Evolutionary conservation across 495 filamentous ascomycete species (phyloP).

Genomic region (Aspergillus campestris): DNA sequence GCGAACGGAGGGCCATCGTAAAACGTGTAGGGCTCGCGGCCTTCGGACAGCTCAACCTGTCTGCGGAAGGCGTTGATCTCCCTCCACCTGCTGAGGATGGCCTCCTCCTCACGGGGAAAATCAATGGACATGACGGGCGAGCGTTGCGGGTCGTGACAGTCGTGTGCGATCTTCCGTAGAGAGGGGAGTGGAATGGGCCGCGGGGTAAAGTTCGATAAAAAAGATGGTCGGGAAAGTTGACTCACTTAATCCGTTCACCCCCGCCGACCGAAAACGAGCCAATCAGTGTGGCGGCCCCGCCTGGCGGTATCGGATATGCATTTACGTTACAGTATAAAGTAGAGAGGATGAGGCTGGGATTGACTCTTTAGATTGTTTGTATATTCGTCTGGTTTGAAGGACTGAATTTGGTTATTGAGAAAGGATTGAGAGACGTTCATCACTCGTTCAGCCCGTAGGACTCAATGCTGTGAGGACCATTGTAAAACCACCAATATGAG

Average conservation of each 20-base stretch:
- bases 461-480: too few relatives aligned
- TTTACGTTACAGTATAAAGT: too few relatives aligned
- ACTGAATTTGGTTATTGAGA: too few relatives aligned
- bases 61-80: conserved; percentile 82
- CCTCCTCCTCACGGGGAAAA: conserved; percentile 86
- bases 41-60: conserved; percentile 66
- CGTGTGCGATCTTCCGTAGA: conserved; percentile 8
- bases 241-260: conserved; percentile 12
- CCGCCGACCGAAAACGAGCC: too few relatives aligned
- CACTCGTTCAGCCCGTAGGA: too few relatives aligned
- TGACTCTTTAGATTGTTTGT: too few relatives aligned
- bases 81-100: conserved; percentile 70
- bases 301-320: too few relatives aligned
- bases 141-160: conserved; percentile 10
- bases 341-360: too few relatives aligned
- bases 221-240: conserved; percentile 12
- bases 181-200: conserved; percentile 8
- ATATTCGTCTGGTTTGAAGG: too few relatives aligned
- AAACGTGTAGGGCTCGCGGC: conserved; percentile 62
- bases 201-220: conserved; percentile 21
- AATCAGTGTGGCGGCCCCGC: too few relatives aligned
- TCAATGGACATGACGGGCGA: conserved; percentile 66
- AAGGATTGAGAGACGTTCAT: too few relatives aligned
- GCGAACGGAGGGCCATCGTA: conserved; percentile 56
- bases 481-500: too few relatives aligned